These are phyloP conservation scores for Camelina laxa DNA, from an alignment of 345 rosid genomes.

Conservation along the genomic window DNA sequence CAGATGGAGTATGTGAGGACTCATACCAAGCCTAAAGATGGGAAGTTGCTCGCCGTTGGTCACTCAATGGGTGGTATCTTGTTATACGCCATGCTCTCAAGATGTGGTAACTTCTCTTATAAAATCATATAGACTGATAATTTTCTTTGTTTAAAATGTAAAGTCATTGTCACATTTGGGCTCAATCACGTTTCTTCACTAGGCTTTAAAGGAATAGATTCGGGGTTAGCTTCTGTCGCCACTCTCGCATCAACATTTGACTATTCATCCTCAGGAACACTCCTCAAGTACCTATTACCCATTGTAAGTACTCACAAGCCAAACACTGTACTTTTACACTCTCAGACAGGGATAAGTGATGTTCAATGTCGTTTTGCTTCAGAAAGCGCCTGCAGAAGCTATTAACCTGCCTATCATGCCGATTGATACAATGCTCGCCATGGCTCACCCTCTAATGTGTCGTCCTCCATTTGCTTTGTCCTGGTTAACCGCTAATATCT, in stretches of 20 bases:
- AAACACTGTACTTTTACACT: slow-evolving; percentile 1
- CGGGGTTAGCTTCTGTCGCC: slow-evolving; percentile 66
- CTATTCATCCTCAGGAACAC: slow-evolving; percentile 70
- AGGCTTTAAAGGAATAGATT: slow-evolving; percentile 71
- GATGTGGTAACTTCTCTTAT: slow-evolving; percentile 56
- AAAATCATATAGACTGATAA: not conserved
- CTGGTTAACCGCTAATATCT: slow-evolving; percentile 63
- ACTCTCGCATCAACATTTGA: slow-evolving; percentile 84
- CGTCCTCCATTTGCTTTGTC: slow-evolving; percentile 70
- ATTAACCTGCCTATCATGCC: slow-evolving; percentile 71
- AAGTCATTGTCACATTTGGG: not conserved
- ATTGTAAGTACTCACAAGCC: slow-evolving; percentile 57
- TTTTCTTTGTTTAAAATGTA: not conserved
- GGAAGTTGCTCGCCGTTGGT: slow-evolving; percentile 80
- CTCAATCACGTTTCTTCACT: not conserved
- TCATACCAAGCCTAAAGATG: slow-evolving; percentile 66
- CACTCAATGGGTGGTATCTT: slow-evolving; percentile 98
- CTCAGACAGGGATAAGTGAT: slow-evolving; percentile 22
- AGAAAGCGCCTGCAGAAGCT: slow-evolving; percentile 72
- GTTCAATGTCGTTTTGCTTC: slow-evolving; percentile 30
- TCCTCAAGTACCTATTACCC: slow-evolving; percentile 71
- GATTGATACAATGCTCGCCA: slow-evolving; percentile 60
- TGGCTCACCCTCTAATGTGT: slow-evolving; percentile 63
- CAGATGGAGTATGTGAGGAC: slow-evolving; percentile 83
- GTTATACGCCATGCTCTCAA: slow-evolving; percentile 78